Base-by-base conservation (phyloP, 78 protist genomes). In the Polysphondylium violaceum region DNA sequence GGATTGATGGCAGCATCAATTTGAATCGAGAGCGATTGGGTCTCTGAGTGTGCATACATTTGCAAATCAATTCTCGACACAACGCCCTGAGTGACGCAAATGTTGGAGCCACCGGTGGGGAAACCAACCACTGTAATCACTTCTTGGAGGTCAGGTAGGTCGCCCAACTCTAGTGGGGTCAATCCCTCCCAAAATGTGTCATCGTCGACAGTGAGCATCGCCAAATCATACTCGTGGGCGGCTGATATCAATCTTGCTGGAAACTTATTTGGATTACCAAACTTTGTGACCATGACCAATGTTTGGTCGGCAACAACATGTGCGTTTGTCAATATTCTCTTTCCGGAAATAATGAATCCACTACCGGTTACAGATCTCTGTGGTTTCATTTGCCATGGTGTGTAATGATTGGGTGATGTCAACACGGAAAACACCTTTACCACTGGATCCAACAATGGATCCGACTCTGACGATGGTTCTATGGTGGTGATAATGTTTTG, bases 1-100 rank as follows among this genome's bases (percentile, higher is more conserved):
- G 96, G 92, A 60, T 95, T 94, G 88, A 95, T 95, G 11, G 97
- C 97, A 1, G 97, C 97, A 41, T 95, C 97, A 50, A 95, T 88
- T 76, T 95, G 97, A 56, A 95, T 60, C 29, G 94, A 60, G 19
- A 95, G 44, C 21, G 72, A 38, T 19, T 51, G 33, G n/a, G 76
- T 68, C 36, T 64, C 87, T 12, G 64, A 36, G 17, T 67, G 94
- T 29, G 79, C 96, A 44, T 90, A 85, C 6, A 79, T 73, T 64
- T 89, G 95, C 14, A 83, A 43, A 55, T 95, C 97, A 38, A 95
- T 79, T 40, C 97, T 69, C 5, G 93, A 77, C 0, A 95, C 97
- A 25, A 93, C 95, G 31, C 97, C 97, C 14, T 47, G 65, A 38
- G 96, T 95, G 19, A 93, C 78, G 40, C 88, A 79, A 68, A 93